A percentile compares a stretch with the other conserved stretches of the same genome.
These are phyloP conservation scores for Magnusiomyces fungicola DNA, from an alignment of 1,139 yeast species.

Conservation along the genomic window DNA sequence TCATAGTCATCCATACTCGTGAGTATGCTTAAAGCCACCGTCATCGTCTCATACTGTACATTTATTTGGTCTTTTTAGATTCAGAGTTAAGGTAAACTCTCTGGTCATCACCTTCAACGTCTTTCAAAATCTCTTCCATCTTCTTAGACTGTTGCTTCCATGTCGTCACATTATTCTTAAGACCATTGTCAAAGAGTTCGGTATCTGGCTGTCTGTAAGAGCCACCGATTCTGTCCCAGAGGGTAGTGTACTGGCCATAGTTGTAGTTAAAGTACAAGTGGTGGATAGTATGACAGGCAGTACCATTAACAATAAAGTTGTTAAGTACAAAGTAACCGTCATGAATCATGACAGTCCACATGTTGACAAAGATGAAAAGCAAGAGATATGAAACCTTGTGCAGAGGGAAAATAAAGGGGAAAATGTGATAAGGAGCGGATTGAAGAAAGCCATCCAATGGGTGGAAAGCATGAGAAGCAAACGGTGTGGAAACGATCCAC, in stretches of 20 bases:
- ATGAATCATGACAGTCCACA: conserved; percentile 98
- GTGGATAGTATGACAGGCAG: conserved; percentile 97
- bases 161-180: conserved; percentile 49
- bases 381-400: conserved; percentile 77
- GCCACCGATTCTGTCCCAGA: conserved; percentile 95
- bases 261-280: conserved; percentile 95
- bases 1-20: too few relatives aligned
- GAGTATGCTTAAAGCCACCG: too few relatives aligned
- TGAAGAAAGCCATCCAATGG: conserved; percentile 95
- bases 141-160: conserved; percentile 69
- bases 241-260: conserved; percentile 95
- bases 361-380: conserved; percentile 82
- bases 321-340: conserved; percentile 93
- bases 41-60: too few relatives aligned
- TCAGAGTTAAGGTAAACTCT: conserved; percentile 41
- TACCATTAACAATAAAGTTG: conserved; percentile 91
- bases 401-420: conserved; percentile 85
- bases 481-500: conserved; percentile 98
- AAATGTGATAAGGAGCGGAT: conserved; percentile 86
- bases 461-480: conserved; percentile 98
- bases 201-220: conserved; percentile 89
- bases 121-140: conserved; percentile 73
- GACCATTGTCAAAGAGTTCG: conserved; percentile 64
- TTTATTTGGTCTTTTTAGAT: conserved; percentile 21
- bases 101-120: conserved; percentile 68